phyloP scores from a whole-genome alignment of 768 basidiomycete genomes.

The Leccinum longicurvipes region DNA sequence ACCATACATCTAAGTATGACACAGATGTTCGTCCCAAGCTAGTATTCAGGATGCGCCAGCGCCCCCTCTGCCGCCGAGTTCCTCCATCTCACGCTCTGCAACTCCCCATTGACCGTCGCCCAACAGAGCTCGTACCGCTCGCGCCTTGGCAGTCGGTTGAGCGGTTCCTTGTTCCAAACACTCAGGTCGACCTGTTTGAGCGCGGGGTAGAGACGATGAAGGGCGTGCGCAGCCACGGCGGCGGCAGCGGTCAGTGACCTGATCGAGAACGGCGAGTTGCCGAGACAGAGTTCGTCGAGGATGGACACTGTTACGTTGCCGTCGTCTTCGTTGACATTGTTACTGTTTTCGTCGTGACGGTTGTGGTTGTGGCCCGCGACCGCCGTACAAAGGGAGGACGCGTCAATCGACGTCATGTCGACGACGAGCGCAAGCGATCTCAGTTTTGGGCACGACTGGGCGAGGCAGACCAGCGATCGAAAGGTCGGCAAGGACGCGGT shows the following conservation, averaged over 20 bases:
- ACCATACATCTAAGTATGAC: background rate
- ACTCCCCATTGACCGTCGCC: conserved; percentile 18
- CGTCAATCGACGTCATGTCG: conserved; percentile 7
- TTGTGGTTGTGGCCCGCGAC: background rate
- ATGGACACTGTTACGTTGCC: background rate
- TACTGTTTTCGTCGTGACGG: too few species aligned
- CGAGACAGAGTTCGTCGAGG: conserved; percentile 15
- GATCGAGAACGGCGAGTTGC: conserved; percentile 17
- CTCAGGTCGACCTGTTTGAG: conserved; percentile 20
- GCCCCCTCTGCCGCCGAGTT: background rate
- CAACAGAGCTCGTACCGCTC: conserved; percentile 14
- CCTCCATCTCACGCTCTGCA: background rate
- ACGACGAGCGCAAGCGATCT: conserved; percentile 23
- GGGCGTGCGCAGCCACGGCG: conserved; percentile 2
- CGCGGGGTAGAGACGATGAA: conserved; percentile 17
- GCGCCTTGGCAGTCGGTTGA: conserved; percentile 7
- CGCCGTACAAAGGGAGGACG: background rate
- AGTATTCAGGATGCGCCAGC: background rate
- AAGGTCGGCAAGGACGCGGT: conserved; percentile 20
- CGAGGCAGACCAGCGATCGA: conserved; percentile 12
- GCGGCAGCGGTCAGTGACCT: conserved; percentile 9
- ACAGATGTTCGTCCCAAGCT: too few species aligned
- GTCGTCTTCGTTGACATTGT: too few species aligned
- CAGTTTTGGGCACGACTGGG: conserved; percentile 12
- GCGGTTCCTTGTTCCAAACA: conserved; percentile 14